Evolutionary conservation across 2,329 filamentous ascomycete species (phyloP), one percentile per base, ranked within the genome.

Genomic region (Sclerotinia borealis): DNA sequence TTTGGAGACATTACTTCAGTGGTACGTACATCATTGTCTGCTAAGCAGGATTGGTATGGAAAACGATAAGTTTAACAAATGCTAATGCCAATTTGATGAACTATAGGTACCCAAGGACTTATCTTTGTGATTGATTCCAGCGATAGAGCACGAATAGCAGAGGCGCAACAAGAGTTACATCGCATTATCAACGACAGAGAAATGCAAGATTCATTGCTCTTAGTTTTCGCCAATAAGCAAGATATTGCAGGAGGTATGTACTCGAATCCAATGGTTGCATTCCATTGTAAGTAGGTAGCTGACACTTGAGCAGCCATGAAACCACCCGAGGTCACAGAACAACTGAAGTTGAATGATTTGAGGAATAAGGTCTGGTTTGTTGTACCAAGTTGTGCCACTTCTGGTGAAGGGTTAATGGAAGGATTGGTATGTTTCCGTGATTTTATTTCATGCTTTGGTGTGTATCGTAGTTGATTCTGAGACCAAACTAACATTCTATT

Each of bases 171-270:
- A 76, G 95, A 99, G 78, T 83, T 99, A 69, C 92, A 97, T 80
- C 90, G 93, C 75, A 98, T 98, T 79, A 92, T 98, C 80, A 95
- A 96, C 78, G 95, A 98, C 77, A 88, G 93, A 68, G 95, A 99
- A 83, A 93, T 98, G 87, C 93, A 95, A 80, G 93, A 98, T 75
- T 93, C 92, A 66, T 82, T 98, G 72, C 81, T 99, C 71, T 80
- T 98, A 66, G 93, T 99, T 48, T 98, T 99, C 77, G 95, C 95
- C 74, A 99, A 99, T 83, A 99, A 99, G 85, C 95, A 98, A 80
- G 95, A 99, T 85, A 81, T 98, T 71, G 82, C 85, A 64, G 91
- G 91, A 75, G 87, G 91, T 91, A 79, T 63, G 81, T 78, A 41
- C 54, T 49, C 58, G 50, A 22, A 29, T 37, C 25, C 37, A 59